phyloP scores from a whole-genome alignment of 192 early-diverging fungal genomes.

The Coemansia sp. region DNA sequence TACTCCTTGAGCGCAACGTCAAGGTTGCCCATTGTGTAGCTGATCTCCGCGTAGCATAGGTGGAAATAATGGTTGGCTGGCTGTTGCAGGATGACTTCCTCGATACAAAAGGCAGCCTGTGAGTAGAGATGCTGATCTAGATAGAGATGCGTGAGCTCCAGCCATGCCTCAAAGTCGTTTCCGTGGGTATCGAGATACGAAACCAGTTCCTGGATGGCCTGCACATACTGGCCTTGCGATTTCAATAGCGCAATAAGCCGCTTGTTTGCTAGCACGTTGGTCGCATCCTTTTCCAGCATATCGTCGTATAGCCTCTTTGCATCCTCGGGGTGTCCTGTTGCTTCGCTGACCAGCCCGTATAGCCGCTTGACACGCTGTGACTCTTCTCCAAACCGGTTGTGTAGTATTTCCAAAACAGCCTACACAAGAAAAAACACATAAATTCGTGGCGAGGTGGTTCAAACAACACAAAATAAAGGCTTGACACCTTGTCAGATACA shows the following conservation, averaged over 20 bases:
- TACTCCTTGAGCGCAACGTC: conserved; percentile 83
- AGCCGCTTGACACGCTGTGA: conserved; percentile 75
- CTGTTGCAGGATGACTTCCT: conserved; percentile 87
- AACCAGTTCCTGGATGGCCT: conserved; percentile 74
- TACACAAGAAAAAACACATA: neutral
- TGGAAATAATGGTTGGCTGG: conserved; percentile 86
- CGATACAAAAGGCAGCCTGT: conserved; percentile 88
- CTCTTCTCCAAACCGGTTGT: conserved; percentile 60
- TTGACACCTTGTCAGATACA: too few species aligned
- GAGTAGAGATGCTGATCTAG: conserved; percentile 66
- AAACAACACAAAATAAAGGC: too few species aligned
- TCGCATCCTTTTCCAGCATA: conserved; percentile 75
- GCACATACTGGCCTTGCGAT: conserved; percentile 61
- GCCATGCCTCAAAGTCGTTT: conserved; percentile 89
- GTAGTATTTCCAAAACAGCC: conserved; percentile 62
- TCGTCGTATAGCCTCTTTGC: conserved; percentile 72
- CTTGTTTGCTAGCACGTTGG: conserved; percentile 76
- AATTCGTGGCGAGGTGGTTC: too few species aligned
- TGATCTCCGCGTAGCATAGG: conserved; percentile 87
- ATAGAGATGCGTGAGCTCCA: conserved; percentile 78
- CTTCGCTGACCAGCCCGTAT: conserved; percentile 78
- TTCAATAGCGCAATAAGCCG: conserved; percentile 76
- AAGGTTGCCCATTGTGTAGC: conserved; percentile 68
- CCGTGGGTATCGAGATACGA: conserved; percentile 81
- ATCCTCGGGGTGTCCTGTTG: conserved; percentile 65